These are phyloP conservation scores for Eucalyptus regnans DNA, from an alignment of 345 rosid species.

Conservation along the genomic window DNA sequence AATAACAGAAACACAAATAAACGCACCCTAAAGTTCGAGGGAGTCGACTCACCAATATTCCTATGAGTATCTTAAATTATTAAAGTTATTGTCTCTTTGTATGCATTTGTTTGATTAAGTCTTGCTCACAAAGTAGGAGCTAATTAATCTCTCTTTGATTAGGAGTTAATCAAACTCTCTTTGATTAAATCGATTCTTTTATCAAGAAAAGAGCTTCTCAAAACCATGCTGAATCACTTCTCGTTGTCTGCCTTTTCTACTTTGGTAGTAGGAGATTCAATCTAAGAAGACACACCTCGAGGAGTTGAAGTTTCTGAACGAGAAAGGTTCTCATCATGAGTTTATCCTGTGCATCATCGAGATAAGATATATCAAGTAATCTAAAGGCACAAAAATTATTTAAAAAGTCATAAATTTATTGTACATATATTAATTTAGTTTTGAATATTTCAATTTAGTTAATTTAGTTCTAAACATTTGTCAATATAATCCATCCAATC, in stretches of 20 bases:
- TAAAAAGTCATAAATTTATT: background rate
- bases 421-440: too few species aligned
- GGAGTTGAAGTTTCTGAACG: background rate
- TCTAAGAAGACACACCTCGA: background rate
- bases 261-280: background rate
- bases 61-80: background rate
- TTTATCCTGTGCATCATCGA: background rate
- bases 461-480: accelerated
- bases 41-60: background rate
- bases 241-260: background rate
- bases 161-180: background rate
- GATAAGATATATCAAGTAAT: background rate
- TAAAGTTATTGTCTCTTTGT: background rate
- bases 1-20: too few species aligned
- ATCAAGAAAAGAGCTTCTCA: background rate
- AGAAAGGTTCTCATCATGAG: too few species aligned
- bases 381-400: too few species aligned
- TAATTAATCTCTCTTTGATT: background rate
- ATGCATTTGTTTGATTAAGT: background rate
- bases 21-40: too few species aligned
- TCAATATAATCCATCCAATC: too few species aligned
- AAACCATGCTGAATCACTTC: background rate
- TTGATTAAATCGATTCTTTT: background rate
- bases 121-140: background rate
- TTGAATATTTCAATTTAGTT: too few species aligned